These are phyloP conservation scores for Aspergillus fijiensis DNA, from an alignment of 2,329 filamentous ascomycete species.

Conservation along the genomic window DNA sequence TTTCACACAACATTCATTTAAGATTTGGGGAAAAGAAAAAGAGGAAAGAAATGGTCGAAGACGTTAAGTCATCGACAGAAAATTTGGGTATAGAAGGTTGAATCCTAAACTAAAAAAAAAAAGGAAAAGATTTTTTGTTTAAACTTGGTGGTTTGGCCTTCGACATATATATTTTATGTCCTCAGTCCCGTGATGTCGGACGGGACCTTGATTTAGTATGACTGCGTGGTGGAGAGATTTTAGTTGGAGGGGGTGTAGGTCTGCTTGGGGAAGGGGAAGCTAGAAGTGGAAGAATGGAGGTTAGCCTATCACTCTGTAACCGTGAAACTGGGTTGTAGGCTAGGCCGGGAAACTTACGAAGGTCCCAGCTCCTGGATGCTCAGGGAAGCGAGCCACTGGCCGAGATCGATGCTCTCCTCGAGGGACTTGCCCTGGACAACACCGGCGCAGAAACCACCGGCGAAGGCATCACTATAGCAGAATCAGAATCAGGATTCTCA, in stretches of 20 bases:
- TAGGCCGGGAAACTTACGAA: slow-evolving; percentile 66
- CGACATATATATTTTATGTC: neutral
- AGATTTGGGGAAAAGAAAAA: slow-evolving; percentile 13
- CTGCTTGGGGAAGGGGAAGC: slow-evolving; percentile 81
- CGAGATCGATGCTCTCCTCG: slow-evolving; percentile 79
- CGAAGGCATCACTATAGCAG: slow-evolving; percentile 75
- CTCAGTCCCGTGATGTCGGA: neutral
- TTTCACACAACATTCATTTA: slow-evolving; percentile 4
- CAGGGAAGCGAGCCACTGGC: slow-evolving; percentile 91
- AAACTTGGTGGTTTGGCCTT: neutral
- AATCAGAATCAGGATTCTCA: slow-evolving; percentile 14
- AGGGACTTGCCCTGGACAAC: slow-evolving; percentile 81
- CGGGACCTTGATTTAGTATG: neutral
- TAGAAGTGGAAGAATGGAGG: slow-evolving; percentile 39
- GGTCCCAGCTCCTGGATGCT: slow-evolving; percentile 95
- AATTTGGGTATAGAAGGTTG: slow-evolving; percentile 44
- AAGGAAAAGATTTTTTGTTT: slow-evolving; percentile 20
- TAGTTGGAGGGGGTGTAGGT: slow-evolving; percentile 57
- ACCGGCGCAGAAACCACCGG: slow-evolving; percentile 88
- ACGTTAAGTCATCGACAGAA: slow-evolving; percentile 28
- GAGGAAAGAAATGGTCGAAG: slow-evolving; percentile 23
- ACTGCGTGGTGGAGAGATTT: slow-evolving; percentile 23
- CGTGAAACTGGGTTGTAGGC: neutral
- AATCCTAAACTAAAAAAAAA: slow-evolving; percentile 33
- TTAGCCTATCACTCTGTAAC: neutral